Base-by-base conservation (phyloP, 768 basidiomycete species). In the Trametes villosa region DNA sequence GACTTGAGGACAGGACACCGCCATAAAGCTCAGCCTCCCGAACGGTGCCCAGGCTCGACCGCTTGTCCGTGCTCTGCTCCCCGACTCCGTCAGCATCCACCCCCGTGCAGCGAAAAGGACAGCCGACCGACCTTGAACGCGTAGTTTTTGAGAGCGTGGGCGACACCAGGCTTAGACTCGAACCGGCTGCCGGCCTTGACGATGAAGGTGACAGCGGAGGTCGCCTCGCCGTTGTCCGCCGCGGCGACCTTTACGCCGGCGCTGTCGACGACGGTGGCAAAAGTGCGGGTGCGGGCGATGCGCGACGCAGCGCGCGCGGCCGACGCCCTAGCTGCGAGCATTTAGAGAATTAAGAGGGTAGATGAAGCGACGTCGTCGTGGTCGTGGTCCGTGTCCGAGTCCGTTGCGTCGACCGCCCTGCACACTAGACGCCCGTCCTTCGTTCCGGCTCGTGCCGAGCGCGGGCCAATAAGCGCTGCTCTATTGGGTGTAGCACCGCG, bases 111-210 rank as follows among this genome's bases (percentile, higher is more conserved):
- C 6, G 7, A 6, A 15, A 6, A 31, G 18, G 26, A 15, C 2
- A 2, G 50, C 26, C 45, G 29, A 71, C 86, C 48, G 66, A 98
- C 96, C 91, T 97, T 98, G 88, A 96, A 98, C 60, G 95, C 90
- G 84, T 95, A 98, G 86, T 94, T 96, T 84, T 97, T 97, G 76
- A 98, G 83, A 62, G 86, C 89, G 79, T 96, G 92, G 2, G 96
- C 95, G 59, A 94, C 86, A 68, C 96, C 96, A 42, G 94, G 86
- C 72, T 89, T 89, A 64, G 86, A 76, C 81, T 99, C 91, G 74
- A 86, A 95, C 70, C 97, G 81, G 71, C 87, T 87, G 55, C 96
- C 96, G 57, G 93, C 96, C 76, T 95, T 96, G 75, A 97, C 86
- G 64, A 96, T 83, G 69, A 98, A 81, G 50, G 94, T 94, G 71